Percentiles rank a stretch among this genome's conserved stretches.
Conservation (phyloP, 208 protist species). For the Acanthamoeba castellanii region DNA sequence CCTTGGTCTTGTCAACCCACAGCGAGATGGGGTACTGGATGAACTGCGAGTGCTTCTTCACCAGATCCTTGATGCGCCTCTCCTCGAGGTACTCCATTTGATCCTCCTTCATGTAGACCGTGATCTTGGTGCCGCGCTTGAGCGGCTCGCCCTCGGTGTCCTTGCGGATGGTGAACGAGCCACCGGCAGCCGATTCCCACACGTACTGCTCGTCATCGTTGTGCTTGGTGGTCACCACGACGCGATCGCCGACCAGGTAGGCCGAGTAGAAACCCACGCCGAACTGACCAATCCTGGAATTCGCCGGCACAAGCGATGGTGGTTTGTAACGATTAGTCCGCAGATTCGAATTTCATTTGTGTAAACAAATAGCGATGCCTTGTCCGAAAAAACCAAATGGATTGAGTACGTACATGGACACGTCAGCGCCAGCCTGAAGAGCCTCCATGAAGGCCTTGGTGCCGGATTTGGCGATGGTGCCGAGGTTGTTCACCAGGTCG, state of each 20-base stretch:
- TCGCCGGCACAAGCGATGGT: no score
- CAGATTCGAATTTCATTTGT: no score
- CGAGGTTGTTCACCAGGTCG: constrained; percentile 98
- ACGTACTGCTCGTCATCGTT: constrained; percentile 98
- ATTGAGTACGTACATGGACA: constrained; percentile 91
- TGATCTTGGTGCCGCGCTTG: constrained; percentile 97
- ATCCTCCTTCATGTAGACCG: constrained; percentile 98
- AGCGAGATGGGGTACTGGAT: constrained; percentile 99
- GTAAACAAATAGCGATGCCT: no score
- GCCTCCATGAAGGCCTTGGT: constrained; percentile 99
- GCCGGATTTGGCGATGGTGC: constrained; percentile 98
- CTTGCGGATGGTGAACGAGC: constrained; percentile 97
- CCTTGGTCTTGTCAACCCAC: constrained; percentile 95
- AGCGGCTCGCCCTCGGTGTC: constrained; percentile 91
- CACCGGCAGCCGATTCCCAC: constrained; percentile 98
- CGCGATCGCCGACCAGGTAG: constrained; percentile 98
- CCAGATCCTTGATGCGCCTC: constrained; percentile 95
- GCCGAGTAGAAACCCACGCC: constrained; percentile 99
- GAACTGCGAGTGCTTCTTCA: constrained; percentile 99
- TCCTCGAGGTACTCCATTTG: constrained; percentile 97
- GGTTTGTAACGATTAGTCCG: no score
- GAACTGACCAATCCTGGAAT: constrained; percentile 98
- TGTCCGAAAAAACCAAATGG: no score
- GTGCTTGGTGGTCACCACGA: constrained; percentile 98
- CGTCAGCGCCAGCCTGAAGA: constrained; percentile 96